Evolutionary conservation across 2,329 filamentous ascomycete species (phyloP).

Genomic region (Fusarium beomiforme): DNA sequence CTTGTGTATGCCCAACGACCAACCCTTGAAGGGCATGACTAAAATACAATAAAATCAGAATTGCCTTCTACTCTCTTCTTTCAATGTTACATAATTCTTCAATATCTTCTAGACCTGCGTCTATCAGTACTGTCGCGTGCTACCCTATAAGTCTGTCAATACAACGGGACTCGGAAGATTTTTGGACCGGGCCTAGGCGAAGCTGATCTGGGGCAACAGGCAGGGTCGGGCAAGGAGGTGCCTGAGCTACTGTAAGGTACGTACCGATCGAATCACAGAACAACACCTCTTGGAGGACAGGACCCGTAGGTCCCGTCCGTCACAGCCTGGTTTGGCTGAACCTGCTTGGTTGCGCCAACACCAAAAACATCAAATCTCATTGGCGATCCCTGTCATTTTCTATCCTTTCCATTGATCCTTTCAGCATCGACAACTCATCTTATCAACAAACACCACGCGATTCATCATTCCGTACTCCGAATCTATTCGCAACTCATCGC

Average conservation of each 20-base stretch:
- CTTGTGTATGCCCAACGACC: too few relatives aligned
- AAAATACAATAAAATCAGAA: too few relatives aligned
- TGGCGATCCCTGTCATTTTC: constrained; percentile 17
- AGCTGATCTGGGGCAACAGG: not conserved
- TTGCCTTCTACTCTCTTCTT: not conserved
- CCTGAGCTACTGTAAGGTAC: constrained; percentile 33
- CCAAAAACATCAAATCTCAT: constrained; percentile 22
- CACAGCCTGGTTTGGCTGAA: constrained; percentile 5
- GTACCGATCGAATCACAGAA: constrained; percentile 30
- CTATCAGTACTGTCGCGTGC: not conserved
- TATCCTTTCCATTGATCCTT: constrained; percentile 17
- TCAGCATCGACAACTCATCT: constrained; percentile 14
- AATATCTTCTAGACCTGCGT: not conserved
- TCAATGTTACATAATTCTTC: not conserved
- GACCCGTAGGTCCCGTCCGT: not conserved
- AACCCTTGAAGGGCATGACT: too few relatives aligned
- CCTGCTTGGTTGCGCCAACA: constrained; percentile 14
- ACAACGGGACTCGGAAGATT: not conserved
- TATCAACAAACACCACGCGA: constrained; percentile 19
- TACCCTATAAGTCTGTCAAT: not conserved
- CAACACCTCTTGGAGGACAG: constrained; percentile 23
- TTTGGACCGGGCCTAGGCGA: not conserved
- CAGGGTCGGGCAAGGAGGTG: not conserved
- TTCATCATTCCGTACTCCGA: not conserved
- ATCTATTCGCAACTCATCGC: not conserved